Percentiles rank a stretch among this genome's conserved stretches.
Conservation (phyloP, 2,329 filamentous ascomycete species). For the Colletotrichum tropicicola region DNA sequence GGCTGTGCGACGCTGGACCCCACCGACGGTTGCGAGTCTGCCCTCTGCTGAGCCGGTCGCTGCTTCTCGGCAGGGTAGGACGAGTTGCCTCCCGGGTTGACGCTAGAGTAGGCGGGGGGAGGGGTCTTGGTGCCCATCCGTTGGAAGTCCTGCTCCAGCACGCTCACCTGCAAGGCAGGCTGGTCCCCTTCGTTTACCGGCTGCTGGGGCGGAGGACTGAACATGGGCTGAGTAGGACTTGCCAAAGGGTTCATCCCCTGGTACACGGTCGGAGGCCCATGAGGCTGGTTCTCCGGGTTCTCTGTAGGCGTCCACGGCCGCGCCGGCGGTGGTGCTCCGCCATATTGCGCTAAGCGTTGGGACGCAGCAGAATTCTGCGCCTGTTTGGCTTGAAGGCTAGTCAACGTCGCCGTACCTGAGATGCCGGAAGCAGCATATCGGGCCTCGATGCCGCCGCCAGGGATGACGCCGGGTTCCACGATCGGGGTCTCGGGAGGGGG, state of each 20-base stretch:
- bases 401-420: conserved; percentile 84
- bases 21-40: conserved; percentile 38
- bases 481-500: conserved; percentile 94
- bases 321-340: conserved; percentile 54
- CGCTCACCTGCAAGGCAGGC: conserved; percentile 65
- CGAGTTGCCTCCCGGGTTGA: conserved; percentile 63
- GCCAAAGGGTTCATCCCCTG: conserved; percentile 81
- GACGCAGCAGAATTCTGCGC: conserved; percentile 80
- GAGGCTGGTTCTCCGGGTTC: conserved; percentile 82
- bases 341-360: conserved; percentile 84
- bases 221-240: conserved; percentile 57
- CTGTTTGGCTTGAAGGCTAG: conserved; percentile 70
- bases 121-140: conserved; percentile 85
- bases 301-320: conserved; percentile 97
- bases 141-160: conserved; percentile 87
- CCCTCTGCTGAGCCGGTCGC: conserved; percentile 48
- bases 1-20: conserved; percentile 40
- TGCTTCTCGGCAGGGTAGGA: conserved; percentile 85
- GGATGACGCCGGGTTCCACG: conserved; percentile 74
- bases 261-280: conserved; percentile 91
- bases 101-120: conserved; percentile 93
- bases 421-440: conserved; percentile 93
- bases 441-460: conserved; percentile 86
- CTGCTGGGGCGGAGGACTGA: conserved; percentile 54
- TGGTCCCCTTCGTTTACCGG: conserved; percentile 41